Conservation (phyloP, 2,329 filamentous ascomycete genomes). For the Phaeosphaeriaceae sp. region DNA sequence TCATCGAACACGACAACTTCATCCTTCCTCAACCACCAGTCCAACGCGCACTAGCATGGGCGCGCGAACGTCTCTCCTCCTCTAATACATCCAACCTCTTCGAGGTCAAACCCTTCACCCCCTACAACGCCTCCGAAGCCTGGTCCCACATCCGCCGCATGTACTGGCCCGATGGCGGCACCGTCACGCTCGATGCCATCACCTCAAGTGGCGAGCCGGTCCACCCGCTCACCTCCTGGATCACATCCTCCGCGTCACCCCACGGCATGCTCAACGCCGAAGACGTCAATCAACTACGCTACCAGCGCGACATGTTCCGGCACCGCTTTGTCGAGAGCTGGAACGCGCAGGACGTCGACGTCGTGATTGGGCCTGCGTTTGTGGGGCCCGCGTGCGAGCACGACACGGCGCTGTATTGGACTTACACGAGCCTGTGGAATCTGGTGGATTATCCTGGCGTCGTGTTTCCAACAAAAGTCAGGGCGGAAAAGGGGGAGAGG, state of each 20-base stretch:
- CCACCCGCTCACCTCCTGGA: conserved; percentile 51
- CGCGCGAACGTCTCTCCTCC: conserved; percentile 18
- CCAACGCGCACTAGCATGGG: conserved; percentile 47
- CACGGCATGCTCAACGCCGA: conserved; percentile 16
- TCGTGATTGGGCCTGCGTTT: conserved; percentile 27
- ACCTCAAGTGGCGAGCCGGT: conserved; percentile 52
- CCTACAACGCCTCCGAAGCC: conserved; percentile 39
- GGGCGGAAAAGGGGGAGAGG: conserved; percentile 12
- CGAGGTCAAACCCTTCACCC: conserved; percentile 47
- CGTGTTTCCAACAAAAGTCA: conserved; percentile 26
- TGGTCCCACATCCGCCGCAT: conserved; percentile 45
- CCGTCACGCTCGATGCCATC: conserved; percentile 41
- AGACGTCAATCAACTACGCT: conserved; percentile 16
- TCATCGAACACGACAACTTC: conserved; percentile 50
- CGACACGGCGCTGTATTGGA: conserved; percentile 31
- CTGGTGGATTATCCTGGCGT: conserved; percentile 29
- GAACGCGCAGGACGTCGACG: conserved; percentile 28
- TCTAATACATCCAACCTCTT: conserved; percentile 16
- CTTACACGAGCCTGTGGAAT: conserved; percentile 27
- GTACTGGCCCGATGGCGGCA: conserved; percentile 58
- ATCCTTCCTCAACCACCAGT: conserved; percentile 52
- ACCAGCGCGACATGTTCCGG: conserved; percentile 20
- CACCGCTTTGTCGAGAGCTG: conserved; percentile 19
- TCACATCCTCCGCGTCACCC: conserved; percentile 10
- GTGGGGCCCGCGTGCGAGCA: conserved; percentile 27